phyloP scores from a whole-genome alignment of 257 asterid species.

The Cynanchum wilfordii region DNA sequence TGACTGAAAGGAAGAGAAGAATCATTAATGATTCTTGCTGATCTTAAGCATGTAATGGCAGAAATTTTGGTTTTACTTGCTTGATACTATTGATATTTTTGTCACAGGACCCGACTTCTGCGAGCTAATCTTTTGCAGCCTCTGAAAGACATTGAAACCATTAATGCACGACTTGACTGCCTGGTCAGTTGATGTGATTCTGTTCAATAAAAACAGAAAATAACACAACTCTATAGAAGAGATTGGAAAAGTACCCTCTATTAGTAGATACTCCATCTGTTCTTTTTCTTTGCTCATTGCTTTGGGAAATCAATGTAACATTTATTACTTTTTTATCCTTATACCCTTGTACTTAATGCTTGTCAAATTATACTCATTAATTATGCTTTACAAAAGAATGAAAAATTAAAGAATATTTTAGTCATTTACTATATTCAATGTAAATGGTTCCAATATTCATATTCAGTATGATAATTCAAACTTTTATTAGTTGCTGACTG shows the following conservation, averaged over 20 bases:
- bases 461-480: not conserved
- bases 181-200: conserved; percentile 46
- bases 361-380: too few relatives aligned
- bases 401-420: too few relatives aligned
- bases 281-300: too few relatives aligned
- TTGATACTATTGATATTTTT: conserved; percentile 8
- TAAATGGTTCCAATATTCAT: not conserved
- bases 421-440: not conserved
- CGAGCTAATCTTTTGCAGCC: conserved; percentile 99
- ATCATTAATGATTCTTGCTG: not conserved
- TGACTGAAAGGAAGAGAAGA: not conserved
- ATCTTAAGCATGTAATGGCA: conserved; percentile 2
- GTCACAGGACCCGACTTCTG: conserved; percentile 88
- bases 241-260: not conserved
- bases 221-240: not conserved
- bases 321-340: too few relatives aligned
- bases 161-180: conserved; percentile 90
- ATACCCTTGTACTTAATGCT: too few relatives aligned
- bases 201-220: not conserved
- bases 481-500: not conserved
- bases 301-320: too few relatives aligned
- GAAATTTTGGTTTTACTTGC: not conserved
- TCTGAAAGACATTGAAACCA: conserved; percentile 85
- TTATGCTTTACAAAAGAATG: too few relatives aligned
- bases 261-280: not conserved